Evolutionary conservation across 805 yeast species (phyloP).

Genomic region (Candida boleticola): DNA sequence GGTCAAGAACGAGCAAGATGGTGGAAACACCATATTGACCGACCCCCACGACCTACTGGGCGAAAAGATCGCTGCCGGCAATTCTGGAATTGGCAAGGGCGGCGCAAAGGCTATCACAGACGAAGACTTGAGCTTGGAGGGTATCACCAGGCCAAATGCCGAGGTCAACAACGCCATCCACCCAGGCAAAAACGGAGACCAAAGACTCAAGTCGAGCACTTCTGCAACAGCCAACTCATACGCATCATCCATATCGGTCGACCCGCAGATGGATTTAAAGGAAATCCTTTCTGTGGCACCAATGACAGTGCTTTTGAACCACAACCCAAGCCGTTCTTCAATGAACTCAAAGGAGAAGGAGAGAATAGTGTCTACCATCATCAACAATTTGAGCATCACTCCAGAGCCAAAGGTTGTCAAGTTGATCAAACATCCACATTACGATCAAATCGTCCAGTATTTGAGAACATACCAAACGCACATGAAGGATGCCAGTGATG

Average conservation of each 20-base stretch:
- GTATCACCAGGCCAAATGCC: neutral
- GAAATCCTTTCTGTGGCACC: conserved; percentile 33
- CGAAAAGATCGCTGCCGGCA: neutral
- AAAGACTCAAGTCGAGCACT: neutral
- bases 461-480: conserved; percentile 17
- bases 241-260: neutral
- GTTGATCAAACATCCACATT: conserved; percentile 31
- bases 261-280: conserved; percentile 23
- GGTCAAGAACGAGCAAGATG: neutral
- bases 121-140: neutral
- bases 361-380: conserved; percentile 16
- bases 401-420: conserved; percentile 34
- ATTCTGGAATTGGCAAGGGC: neutral
- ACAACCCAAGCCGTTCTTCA: conserved; percentile 2
- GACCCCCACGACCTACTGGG: neutral
- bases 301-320: conserved; percentile 22
- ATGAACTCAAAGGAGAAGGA: conserved; percentile 7
- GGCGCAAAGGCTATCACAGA: neutral
- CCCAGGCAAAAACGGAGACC: neutral
- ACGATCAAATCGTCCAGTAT: conserved; percentile 20
- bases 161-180: neutral
- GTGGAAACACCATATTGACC: neutral
- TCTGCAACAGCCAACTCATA: neutral
- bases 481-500: conserved; percentile 1
- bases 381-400: conserved; percentile 22